phyloP scores from a whole-genome alignment of 768 basidiomycete species.

The Gymnopilus dilepis region DNA sequence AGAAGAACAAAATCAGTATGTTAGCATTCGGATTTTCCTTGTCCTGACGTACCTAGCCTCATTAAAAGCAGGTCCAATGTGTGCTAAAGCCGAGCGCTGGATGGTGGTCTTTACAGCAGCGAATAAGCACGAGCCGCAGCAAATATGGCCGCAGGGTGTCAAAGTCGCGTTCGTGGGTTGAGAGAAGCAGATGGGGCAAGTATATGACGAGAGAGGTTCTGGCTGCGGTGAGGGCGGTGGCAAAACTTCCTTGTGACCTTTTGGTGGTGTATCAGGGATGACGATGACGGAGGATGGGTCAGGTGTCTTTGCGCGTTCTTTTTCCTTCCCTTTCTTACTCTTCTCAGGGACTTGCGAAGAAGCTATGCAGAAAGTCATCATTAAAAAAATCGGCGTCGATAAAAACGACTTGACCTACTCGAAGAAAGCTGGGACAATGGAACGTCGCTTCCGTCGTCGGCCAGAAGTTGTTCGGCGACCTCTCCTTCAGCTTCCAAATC shows the following conservation, averaged over 20 bases:
- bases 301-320: conserved; percentile 21
- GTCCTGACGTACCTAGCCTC: conserved; percentile 43
- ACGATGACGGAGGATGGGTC: conserved; percentile 14
- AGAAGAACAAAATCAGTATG: background rate
- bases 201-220: conserved; percentile 62
- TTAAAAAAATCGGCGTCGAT: no score
- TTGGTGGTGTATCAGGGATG: conserved; percentile 17
- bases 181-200: conserved; percentile 82
- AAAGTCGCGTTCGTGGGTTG: conserved; percentile 76
- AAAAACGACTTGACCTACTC: no score
- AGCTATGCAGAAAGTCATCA: background rate
- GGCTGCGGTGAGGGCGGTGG: conserved; percentile 24
- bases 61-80: conserved; percentile 31
- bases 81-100: conserved; percentile 43
- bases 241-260: conserved; percentile 4
- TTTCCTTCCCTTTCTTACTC: conserved; percentile 19
- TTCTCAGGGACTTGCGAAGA: background rate
- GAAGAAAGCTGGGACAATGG: conserved; percentile 4
- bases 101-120: conserved; percentile 69
- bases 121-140: conserved; percentile 79
- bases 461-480: conserved; percentile 1
- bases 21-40: conserved; percentile 5
- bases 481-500: conserved; percentile 15
- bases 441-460: background rate
- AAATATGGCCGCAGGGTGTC: conserved; percentile 82